phyloP scores from a whole-genome alignment of 2,329 filamentous ascomycete species.

The Aschersonia sp. region DNA sequence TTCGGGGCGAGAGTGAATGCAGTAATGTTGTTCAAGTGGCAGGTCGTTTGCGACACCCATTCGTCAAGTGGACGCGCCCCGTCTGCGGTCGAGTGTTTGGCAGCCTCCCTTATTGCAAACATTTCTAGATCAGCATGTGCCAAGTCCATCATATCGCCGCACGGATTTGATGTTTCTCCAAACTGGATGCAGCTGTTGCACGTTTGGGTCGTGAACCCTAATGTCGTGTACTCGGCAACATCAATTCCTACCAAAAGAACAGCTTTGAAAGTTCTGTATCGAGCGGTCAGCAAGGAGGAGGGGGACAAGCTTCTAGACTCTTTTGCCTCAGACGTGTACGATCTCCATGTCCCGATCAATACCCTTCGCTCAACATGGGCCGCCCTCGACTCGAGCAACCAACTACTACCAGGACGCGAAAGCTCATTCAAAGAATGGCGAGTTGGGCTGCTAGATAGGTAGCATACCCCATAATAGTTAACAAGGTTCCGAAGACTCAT shows the following conservation, averaged over 20 bases:
- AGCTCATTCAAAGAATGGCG: conserved; percentile 51
- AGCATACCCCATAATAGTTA: conserved; percentile 7
- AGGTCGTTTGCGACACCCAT: conserved; percentile 27
- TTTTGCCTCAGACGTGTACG: conserved; percentile 42
- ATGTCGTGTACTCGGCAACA: conserved; percentile 36
- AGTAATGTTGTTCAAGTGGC: conserved; percentile 43
- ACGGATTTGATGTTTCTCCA: conserved; percentile 4
- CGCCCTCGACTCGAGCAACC: conserved; percentile 31
- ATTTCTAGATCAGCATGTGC: conserved; percentile 42
- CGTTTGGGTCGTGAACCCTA: conserved; percentile 42
- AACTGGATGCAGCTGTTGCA: conserved; percentile 20
- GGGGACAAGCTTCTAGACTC: conserved; percentile 34
- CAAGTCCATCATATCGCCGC: conserved; percentile 36
- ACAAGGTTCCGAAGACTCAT: too few relatives aligned
- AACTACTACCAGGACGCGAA: conserved; percentile 38
- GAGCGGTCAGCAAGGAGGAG: conserved; percentile 23
- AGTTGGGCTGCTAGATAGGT: conserved; percentile 44
- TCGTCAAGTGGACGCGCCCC: conserved; percentile 14
- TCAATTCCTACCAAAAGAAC: conserved; percentile 12
- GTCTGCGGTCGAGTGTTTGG: conserved; percentile 33
- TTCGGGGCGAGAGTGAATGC: conserved; percentile 29
- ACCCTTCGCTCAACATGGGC: conserved; percentile 30
- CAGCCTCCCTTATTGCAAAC: conserved; percentile 36
- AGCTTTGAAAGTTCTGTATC: conserved; percentile 41
- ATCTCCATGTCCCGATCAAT: conserved; percentile 36